These are phyloP conservation scores for Oryza glaberrima DNA, from an alignment of 176 grass and related monocot genomes.

Conservation along the genomic window DNA sequence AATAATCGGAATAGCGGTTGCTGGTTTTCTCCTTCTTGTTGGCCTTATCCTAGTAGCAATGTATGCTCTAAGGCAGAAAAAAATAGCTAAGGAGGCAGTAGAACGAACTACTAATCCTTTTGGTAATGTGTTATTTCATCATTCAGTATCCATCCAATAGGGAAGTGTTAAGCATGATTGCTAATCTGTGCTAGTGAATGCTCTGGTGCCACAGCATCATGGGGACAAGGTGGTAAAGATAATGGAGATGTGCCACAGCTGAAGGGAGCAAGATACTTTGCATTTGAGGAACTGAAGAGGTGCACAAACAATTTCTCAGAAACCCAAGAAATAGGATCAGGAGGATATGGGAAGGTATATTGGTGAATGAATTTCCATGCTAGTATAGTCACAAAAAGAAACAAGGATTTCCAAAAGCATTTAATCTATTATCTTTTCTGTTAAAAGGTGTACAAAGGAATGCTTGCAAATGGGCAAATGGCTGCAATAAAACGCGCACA, in stretches of 20 bases:
- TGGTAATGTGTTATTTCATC: conserved; percentile 44
- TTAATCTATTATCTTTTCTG: conserved; percentile 23
- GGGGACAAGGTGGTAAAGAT: conserved; percentile 54
- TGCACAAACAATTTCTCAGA: conserved; percentile 75
- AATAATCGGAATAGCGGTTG: conserved; percentile 51
- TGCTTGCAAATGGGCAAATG: conserved; percentile 51
- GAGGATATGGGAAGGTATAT: conserved; percentile 80
- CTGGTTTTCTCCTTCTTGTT: conserved; percentile 29
- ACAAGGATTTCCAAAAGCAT: conserved; percentile 1
- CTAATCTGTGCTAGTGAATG: conserved; percentile 23
- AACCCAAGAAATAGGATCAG: conserved; percentile 62
- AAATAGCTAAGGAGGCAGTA: conserved; percentile 50
- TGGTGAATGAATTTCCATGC: conserved; percentile 40
- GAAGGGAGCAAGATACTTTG: conserved; percentile 67
- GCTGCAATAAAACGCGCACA: conserved; percentile 74
- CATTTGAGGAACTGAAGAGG: conserved; percentile 68
- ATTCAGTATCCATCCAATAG: conserved; percentile 4
- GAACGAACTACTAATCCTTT: conserved; percentile 56
- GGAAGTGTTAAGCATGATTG: conserved; percentile 9
- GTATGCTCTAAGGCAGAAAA: conserved; percentile 54
- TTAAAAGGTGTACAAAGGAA: conserved; percentile 73
- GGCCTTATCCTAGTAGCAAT: conserved; percentile 43
- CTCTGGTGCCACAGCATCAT: conserved; percentile 57
- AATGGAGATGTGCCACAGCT: conserved; percentile 54
- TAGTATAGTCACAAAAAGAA: conserved; percentile 3